phyloP scores from a whole-genome alignment of 2,329 filamentous ascomycete species.

The Cladophialophora carrionii region DNA sequence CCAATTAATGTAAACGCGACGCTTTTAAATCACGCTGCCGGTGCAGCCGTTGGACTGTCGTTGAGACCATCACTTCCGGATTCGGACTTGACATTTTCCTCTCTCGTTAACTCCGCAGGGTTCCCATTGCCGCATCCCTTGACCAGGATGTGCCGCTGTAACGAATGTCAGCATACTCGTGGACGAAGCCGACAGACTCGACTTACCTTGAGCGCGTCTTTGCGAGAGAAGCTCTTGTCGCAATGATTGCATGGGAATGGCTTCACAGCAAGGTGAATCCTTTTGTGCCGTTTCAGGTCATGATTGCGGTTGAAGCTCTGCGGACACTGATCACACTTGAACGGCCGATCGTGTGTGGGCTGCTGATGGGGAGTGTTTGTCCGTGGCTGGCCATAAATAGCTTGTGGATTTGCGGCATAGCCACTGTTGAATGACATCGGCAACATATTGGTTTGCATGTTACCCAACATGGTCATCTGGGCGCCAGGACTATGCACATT shows the following conservation, averaged over 20 bases:
- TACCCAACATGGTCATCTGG: conserved; percentile 71
- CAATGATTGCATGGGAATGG: conserved; percentile 90
- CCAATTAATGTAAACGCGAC: background rate
- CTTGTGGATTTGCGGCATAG: conserved; percentile 60
- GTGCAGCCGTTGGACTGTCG: conserved; percentile 30
- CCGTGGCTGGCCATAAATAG: conserved; percentile 63
- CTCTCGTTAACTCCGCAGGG: conserved; percentile 20
- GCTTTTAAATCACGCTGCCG: conserved; percentile 24
- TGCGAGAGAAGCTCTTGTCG: conserved; percentile 94
- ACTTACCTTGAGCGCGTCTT: conserved; percentile 93
- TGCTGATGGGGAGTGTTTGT: conserved; percentile 57
- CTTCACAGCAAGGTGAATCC: conserved; percentile 93
- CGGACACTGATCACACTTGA: conserved; percentile 89
- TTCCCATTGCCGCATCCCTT: conserved; percentile 63
- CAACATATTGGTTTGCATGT: conserved; percentile 60
- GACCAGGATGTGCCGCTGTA: conserved; percentile 67
- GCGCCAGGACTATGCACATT: conserved; percentile 75
- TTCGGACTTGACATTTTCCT: conserved; percentile 37
- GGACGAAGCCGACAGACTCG: conserved; percentile 2
- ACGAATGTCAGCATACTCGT: conserved; percentile 38
- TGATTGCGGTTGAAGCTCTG: conserved; percentile 97
- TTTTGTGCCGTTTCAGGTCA: conserved; percentile 92
- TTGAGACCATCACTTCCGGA: conserved; percentile 34
- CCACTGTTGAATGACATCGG: conserved; percentile 61
- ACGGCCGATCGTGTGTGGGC: conserved; percentile 76